Evolutionary conservation across 2,329 filamentous ascomycete species (phyloP), one percentile per base, ranked within the genome.

Genomic region (Clarireedia hainanense): DNA sequence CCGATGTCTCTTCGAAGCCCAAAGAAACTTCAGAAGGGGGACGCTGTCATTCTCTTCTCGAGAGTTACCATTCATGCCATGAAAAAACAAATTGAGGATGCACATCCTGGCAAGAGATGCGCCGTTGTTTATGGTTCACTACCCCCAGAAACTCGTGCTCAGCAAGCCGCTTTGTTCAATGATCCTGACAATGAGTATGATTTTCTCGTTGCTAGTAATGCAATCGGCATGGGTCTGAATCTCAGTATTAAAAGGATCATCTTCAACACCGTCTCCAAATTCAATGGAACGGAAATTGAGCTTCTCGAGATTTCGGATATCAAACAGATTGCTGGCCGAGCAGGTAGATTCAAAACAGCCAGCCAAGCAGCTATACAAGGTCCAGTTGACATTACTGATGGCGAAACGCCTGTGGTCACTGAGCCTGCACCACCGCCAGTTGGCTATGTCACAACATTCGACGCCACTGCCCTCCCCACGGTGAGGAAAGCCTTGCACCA

Each of bases 171-270:
- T 15, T 76, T 97, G 0, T 99, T 99, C 77, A 99, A 99, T 67
- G 89, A 97, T 61, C 91, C 91, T 0, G 73, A 95, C 68, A 99
- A 95, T 68, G 91, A 96, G 58, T 99, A 96, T 68, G 94, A 99
- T 69, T 95, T 85, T 64, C 76, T 99, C 5, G 91, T 94, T 26
- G 94, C 95, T 7, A 96, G 90, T 64, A 91, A 96, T 72, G 94
- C 94, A 47, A 92, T 99, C 60, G 94, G 94, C 39, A 97, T 99
- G 92, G 94, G 95, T 1, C 75, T 99, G 23, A 99, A 99, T 67
- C 73, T 99, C 69, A 91, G 84, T 71, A 90, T 96, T 69, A 94
- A 91, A 68, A 87, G 95, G 26, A 81, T 99, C 58, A 81, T 99
- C 53, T 94, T 99, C 62, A 89, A 96, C 66, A 78, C 85, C 0